Evolutionary conservation across 768 basidiomycete genomes (phyloP).

Genomic region (Pleurotus pulmonarius): DNA sequence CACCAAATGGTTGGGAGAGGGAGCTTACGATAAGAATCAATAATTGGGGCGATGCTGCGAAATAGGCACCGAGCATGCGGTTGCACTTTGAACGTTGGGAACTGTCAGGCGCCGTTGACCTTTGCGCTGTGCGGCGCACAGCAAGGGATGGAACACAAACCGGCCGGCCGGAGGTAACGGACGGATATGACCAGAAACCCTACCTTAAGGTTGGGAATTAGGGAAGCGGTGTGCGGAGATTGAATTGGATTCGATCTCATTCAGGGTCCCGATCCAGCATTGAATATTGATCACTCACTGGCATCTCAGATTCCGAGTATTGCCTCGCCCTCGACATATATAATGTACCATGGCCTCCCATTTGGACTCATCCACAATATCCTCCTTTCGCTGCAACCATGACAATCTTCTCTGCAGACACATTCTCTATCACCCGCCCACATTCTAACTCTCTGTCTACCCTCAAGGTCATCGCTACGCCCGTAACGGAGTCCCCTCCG

Average conservation of each 20-base stretch:
- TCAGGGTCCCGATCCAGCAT: neutral
- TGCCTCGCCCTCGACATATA: neutral
- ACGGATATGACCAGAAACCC: neutral
- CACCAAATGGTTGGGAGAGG: no score
- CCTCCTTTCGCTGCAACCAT: constrained; percentile 15
- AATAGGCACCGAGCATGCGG: neutral
- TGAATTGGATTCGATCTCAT: neutral
- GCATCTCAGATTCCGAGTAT: constrained; percentile 1
- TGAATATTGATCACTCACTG: neutral
- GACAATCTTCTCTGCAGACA: constrained; percentile 27
- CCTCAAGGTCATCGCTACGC: constrained; percentile 18
- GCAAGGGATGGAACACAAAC: neutral
- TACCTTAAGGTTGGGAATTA: neutral
- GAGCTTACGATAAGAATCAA: no score
- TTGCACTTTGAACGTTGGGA: neutral
- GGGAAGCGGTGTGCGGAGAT: neutral
- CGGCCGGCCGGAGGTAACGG: constrained; percentile 3
- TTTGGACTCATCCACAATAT: neutral
- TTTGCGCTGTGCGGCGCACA: neutral
- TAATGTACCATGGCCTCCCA: neutral
- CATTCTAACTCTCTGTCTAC: constrained; percentile 22
- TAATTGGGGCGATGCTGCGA: neutral
- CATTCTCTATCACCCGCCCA: constrained; percentile 14
- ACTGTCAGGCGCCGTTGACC: neutral
- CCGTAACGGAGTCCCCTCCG: constrained; percentile 13